Evolutionary conservation across 192 early-diverging fungal genomes (phyloP), one percentile per base, ranked within the genome.

Genomic region (Backusella tuberculispora): DNA sequence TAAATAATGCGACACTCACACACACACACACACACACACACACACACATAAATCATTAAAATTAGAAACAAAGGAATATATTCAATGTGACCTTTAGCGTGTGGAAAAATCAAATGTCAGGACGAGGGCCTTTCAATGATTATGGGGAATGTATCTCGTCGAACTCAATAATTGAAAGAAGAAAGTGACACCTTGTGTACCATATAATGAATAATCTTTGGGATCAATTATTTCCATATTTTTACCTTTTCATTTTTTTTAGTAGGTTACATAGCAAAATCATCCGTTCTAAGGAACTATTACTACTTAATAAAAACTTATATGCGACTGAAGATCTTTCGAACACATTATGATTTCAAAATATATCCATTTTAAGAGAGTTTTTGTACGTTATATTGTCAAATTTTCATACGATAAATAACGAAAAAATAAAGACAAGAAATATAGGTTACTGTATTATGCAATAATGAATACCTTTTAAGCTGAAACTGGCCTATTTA

Each of bases 101-200:
- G 50, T 53, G 50, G 50, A 53, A 53, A 53, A 53, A 53, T 53
- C 50, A 53, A 53, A 53, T 53, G 50, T 21, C 21, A 53, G 29
- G 29, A 34, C 29, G 29, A 34, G 29, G 1, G 2, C 29, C 29
- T 2, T 34, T 19, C 10, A 2, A 24, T 21, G 7, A 53, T 8
- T 53, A 53, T 53, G n/a, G 19, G 3, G 21, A 53, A 53, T 21
- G 9, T 9, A 53, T 7, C 19, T 6, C 21, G 50, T 53, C 19
- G 21, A 24, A 21, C 7, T 21, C 19, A 21, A n/a, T 17, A 53
- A 53, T 19, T 53, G 7, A 19, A 53, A 21, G 50, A 24, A 53
- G 50, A 53, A 53, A 53, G 50, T 53, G 50, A 53, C 50, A 53
- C 50, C 50, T 53, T 53, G 50, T 53, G 50, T 21, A 53, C n/a